Evolutionary conservation across 345 rosid species (phyloP).

Genomic region (Carallia pectinifolia): DNA sequence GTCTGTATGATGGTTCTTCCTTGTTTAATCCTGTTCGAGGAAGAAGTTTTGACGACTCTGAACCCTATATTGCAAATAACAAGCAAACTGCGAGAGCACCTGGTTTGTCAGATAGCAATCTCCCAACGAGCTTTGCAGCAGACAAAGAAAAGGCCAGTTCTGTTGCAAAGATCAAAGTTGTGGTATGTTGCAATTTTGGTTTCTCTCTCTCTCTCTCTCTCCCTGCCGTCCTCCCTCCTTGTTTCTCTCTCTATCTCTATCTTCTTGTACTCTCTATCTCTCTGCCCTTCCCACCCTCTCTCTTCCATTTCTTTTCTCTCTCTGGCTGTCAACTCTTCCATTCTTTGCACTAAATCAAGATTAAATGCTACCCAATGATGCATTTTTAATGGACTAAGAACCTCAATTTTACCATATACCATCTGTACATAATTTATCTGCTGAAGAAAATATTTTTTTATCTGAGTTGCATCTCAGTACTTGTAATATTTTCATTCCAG

Average conservation of each 20-base stretch:
- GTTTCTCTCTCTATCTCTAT: no score
- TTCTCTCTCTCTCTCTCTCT: not conserved
- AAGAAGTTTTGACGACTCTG: slow-evolving; percentile 84
- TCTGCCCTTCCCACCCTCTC: no score
- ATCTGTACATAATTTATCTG: not conserved
- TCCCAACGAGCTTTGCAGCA: slow-evolving; percentile 64
- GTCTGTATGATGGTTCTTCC: slow-evolving; percentile 58
- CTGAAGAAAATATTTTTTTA: no score
- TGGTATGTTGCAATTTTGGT: slow-evolving; percentile 52
- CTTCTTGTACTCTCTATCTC: no score
- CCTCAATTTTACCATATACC: not conserved
- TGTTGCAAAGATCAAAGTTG: slow-evolving; percentile 98
- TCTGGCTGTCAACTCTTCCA: not conserved
- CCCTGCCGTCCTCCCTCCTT: no score
- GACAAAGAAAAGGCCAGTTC: slow-evolving; percentile 83
- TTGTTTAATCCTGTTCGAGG: slow-evolving; percentile 61
- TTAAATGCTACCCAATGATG: not conserved
- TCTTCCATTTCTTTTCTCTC: no score
- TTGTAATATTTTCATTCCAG: slow-evolving; percentile 39
- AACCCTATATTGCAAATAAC: slow-evolving; percentile 49
- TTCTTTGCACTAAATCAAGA: not conserved
- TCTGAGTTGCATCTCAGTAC: not conserved
- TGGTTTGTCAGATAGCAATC: slow-evolving; percentile 60
- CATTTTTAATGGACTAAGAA: slow-evolving; percentile 9
- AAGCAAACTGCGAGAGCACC: slow-evolving; percentile 69